These are phyloP conservation scores for Geoglossum glabrum DNA, from an alignment of 495 filamentous ascomycete species.

Conservation along the genomic window DNA sequence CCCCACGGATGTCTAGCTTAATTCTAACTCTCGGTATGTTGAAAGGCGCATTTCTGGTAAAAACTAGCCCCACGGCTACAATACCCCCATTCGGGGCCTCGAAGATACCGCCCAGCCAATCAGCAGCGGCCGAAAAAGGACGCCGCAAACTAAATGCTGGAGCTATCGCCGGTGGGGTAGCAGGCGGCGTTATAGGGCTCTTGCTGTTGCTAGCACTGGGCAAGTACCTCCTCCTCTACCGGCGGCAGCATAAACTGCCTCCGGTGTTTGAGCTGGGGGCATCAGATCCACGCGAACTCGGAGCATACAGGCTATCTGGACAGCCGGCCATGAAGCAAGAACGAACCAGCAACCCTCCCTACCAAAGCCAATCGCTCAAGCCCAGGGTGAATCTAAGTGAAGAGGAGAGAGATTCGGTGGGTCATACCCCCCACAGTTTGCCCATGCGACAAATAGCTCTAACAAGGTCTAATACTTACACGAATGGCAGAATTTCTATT, in stretches of 20 bases:
- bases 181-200: background rate
- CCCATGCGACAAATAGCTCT: too few relatives aligned
- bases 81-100: background rate
- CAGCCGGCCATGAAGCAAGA: too few relatives aligned
- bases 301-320: too few relatives aligned
- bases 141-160: background rate
- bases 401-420: too few relatives aligned
- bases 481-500: too few relatives aligned
- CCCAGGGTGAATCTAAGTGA: too few relatives aligned
- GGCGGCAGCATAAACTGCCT: background rate
- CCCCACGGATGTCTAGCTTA: background rate
- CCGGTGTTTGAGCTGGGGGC: too few relatives aligned
- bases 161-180: background rate
- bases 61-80: background rate
- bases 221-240: background rate
- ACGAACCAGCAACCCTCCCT: too few relatives aligned
- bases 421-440: too few relatives aligned
- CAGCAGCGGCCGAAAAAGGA: background rate
- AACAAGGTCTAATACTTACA: too few relatives aligned
- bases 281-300: too few relatives aligned
- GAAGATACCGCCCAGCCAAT: background rate
- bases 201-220: background rate
- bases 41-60: background rate
- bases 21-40: background rate
- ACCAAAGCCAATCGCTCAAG: too few relatives aligned